These are phyloP conservation scores for Grifola frondosa DNA, from an alignment of 1,284 basidiomycete genomes.

Conservation along the genomic window DNA sequence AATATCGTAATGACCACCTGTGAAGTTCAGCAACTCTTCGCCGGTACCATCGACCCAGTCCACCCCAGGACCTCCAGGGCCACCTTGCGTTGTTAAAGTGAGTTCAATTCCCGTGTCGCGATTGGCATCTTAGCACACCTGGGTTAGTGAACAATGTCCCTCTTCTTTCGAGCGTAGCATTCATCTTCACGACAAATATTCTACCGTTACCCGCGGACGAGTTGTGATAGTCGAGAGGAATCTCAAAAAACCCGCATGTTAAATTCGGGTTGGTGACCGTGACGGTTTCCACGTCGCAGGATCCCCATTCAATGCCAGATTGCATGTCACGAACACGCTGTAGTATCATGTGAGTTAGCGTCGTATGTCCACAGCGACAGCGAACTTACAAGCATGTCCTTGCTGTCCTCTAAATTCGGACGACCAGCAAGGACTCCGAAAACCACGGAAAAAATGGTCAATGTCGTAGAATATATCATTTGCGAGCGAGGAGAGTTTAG, in stretches of 20 bases:
- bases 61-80: slow-evolving; percentile 2
- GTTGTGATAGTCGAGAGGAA: slow-evolving; percentile 17
- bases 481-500: too few species aligned
- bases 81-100: too few species aligned
- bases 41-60: not conserved
- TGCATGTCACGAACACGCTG: not conserved
- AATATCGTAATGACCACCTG: slow-evolving; percentile 6
- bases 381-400: too few species aligned
- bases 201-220: slow-evolving; percentile 2
- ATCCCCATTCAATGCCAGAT: slow-evolving; percentile 5
- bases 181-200: slow-evolving; percentile 10
- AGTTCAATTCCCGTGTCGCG: too few species aligned
- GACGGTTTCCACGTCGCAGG: slow-evolving; percentile 10
- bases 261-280: slow-evolving; percentile 1
- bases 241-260: slow-evolving; percentile 7
- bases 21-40: slow-evolving; percentile 1
- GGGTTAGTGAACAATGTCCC: slow-evolving; percentile 17
- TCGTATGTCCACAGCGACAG: too few species aligned
- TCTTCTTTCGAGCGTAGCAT: slow-evolving; percentile 6
- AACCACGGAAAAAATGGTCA: too few species aligned
- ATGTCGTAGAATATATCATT: too few species aligned
- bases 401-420: too few species aligned
- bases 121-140: too few species aligned
- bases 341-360: too few species aligned
- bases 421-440: too few species aligned